phyloP scores from a whole-genome alignment of 2,329 filamentous ascomycete species.

The Fusarium graminum region DNA sequence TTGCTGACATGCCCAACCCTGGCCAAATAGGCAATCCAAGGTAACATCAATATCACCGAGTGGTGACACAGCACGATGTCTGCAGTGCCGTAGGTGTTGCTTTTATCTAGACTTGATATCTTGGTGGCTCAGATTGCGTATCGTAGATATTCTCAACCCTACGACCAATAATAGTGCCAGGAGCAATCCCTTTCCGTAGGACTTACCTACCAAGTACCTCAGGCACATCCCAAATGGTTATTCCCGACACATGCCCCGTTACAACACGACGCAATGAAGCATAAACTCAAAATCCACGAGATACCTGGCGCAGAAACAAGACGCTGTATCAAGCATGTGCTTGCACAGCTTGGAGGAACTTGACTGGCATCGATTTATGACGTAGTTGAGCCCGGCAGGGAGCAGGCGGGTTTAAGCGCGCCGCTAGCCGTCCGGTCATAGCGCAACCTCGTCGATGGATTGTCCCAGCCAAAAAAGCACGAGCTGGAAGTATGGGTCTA shows the following conservation, averaged over 20 bases:
- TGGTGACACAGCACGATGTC: slow-evolving; percentile 27
- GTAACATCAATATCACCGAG: slow-evolving; percentile 31
- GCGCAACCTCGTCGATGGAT: background rate
- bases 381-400: slow-evolving; percentile 13
- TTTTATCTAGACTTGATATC: background rate
- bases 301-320: background rate
- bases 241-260: too few species aligned
- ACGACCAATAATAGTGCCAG: background rate
- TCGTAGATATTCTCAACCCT: background rate
- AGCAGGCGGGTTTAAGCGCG: slow-evolving; percentile 8
- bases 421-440: slow-evolving; percentile 25
- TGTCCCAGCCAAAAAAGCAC: slow-evolving; percentile 4
- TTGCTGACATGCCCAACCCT: slow-evolving; percentile 23
- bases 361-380: slow-evolving; percentile 14
- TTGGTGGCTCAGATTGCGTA: background rate
- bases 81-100: background rate
- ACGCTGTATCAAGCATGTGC: slow-evolving; percentile 15
- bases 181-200: background rate
- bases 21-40: slow-evolving; percentile 2
- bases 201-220: too few species aligned
- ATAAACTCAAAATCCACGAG: slow-evolving; percentile 2
- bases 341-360: slow-evolving; percentile 13
- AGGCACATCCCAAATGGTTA: too few species aligned
- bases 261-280: too few species aligned
- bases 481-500: background rate